A percentile compares a stretch with the other conserved stretches of the same genome.
phyloP scores from a whole-genome alignment of 2,329 filamentous ascomycete genomes.

The Aspergillus jensenii region DNA sequence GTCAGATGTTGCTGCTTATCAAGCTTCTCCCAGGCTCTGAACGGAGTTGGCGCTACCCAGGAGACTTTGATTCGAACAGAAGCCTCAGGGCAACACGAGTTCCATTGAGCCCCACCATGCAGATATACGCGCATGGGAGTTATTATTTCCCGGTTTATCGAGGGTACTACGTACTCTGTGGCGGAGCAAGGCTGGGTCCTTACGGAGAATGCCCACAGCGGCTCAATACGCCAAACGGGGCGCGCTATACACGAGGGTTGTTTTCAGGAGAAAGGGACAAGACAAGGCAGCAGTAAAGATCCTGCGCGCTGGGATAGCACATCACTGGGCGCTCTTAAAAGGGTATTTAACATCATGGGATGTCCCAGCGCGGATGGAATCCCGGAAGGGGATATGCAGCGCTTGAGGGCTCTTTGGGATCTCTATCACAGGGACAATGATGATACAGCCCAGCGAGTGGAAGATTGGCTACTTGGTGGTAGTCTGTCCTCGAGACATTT shows the following conservation, averaged over 20 bases:
- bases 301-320: neutral
- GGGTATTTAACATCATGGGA: neutral
- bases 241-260: neutral
- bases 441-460: neutral
- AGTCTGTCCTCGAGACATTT: too few species aligned
- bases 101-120: too few species aligned
- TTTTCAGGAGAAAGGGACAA: neutral
- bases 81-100: too few species aligned
- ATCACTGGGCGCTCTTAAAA: neutral
- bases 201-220: neutral
- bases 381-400: neutral
- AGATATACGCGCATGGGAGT: too few species aligned
- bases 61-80: too few species aligned
- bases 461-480: too few species aligned
- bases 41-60: too few species aligned
- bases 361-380: neutral
- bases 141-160: too few species aligned
- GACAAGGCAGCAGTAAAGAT: neutral
- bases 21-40: too few species aligned
- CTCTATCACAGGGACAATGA: neutral
- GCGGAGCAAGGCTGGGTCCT: neutral
- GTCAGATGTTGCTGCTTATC: too few species aligned
- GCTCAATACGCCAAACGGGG: neutral
- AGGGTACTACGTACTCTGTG: too few species aligned
- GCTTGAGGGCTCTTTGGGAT: neutral